Conservation (phyloP, 306 rosid genomes). For the Cajanus cajan region DNA sequence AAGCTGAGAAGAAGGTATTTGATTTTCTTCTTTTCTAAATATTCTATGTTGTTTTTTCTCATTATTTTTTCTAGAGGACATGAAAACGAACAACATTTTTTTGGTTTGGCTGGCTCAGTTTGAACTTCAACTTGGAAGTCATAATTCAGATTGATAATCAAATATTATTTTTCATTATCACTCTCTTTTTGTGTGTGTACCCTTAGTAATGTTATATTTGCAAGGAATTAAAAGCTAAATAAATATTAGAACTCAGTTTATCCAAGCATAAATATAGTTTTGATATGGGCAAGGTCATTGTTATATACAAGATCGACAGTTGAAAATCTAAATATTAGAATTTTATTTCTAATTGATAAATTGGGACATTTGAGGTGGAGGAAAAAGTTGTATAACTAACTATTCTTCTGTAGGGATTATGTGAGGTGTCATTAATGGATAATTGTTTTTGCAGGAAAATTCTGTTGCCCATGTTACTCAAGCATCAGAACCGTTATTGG, state of each 20-base stretch:
- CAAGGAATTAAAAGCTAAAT: not conserved
- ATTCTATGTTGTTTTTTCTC: not conserved
- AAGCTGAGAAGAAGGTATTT: constrained; percentile 64
- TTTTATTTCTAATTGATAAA: not conserved
- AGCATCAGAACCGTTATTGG: constrained; percentile 27
- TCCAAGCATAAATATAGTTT: not conserved
- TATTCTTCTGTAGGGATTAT: not conserved
- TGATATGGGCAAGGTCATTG: constrained; percentile 33
- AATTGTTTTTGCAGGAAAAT: constrained; percentile 29
- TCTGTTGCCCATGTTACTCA: constrained; percentile 17
- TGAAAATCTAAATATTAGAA: constrained; percentile 25
- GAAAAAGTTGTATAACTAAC: constrained; percentile 8
- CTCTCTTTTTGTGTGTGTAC: not conserved
- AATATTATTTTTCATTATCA: not conserved
- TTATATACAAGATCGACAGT: not conserved
- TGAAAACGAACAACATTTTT: not conserved
- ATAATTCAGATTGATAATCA: not conserved
- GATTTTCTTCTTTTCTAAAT: not conserved
- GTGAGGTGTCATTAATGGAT: not conserved
- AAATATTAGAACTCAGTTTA: not conserved
- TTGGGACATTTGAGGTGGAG: not conserved
- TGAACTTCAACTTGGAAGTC: constrained; percentile 3
- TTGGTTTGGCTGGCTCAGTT: not conserved
- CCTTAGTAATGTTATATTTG: not conserved
- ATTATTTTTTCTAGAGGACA: not conserved